Evolutionary conservation across 805 yeast species (phyloP), one percentile per base, ranked within the genome.

Genomic region (Candida quercuum): DNA sequence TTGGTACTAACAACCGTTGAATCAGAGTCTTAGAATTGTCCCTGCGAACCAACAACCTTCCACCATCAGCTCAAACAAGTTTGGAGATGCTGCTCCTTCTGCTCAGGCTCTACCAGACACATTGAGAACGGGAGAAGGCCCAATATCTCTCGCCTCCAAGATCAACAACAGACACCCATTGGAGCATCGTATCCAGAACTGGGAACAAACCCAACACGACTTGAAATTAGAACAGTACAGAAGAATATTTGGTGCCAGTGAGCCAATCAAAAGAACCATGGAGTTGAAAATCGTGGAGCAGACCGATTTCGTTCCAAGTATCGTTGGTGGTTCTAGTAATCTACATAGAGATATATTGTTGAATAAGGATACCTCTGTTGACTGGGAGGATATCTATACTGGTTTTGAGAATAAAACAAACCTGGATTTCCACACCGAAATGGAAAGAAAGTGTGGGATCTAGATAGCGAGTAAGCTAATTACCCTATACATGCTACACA

Each of bases 321-420:
- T 71, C 5, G 61, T 79, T 11, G 87, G 87, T 12, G 82, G 78
- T 6, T 50, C 76, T 6, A 64, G 71, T 32, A 67, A 73, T 41
- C 40, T 86, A 42, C 95, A 86, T 55, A 72, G 69, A 42, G 96
- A 89, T 54, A 84, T 93, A 37, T 69, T 93, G 40, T 58, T 77
- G 55, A 86, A 86, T 64, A 81, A 75, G 53, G 98, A 93, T 41
- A 62, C 80, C 16, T 61, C 76, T 13, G 65, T 91, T 29, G 96
- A 86, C 51, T 91, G 98, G 97, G 98, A 93, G 53, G 98, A 93
- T 53, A 72, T 91, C 16, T 89, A 89, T 59, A 68, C 69, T 20
- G 82, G 73, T 36, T 56, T 67, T 44, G 70, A 66, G 46, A 57
- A 56, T 20, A 54, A 59, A 29, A 66, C 56, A 20, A 48, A 41